phyloP scores from a whole-genome alignment of 1,139 yeast species.

The Sugiyamaella paludigena region DNA sequence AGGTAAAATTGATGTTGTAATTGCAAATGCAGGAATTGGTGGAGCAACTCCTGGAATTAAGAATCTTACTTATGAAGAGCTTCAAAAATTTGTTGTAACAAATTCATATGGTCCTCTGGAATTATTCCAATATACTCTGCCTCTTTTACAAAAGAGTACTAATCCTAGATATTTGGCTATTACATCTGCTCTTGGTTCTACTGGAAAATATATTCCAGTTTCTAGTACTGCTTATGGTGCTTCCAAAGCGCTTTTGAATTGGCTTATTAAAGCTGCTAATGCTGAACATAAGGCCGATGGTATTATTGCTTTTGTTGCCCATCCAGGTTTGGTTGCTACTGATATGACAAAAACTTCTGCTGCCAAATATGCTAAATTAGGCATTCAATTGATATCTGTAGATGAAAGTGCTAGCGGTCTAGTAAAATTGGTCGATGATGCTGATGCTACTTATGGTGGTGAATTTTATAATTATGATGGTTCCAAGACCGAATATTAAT shows the following conservation, averaged over 20 bases:
- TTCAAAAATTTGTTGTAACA: background rate
- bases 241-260: slow-evolving; percentile 7
- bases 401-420: no score
- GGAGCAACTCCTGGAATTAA: background rate
- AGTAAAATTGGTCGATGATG: no score
- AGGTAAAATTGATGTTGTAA: slow-evolving; percentile 7
- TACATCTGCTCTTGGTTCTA: background rate
- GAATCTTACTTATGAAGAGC: background rate
- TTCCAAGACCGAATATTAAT: no score
- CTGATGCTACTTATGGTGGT: no score
- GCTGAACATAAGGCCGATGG: background rate
- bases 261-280: background rate
- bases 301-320: background rate
- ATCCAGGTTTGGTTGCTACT: slow-evolving; percentile 5
- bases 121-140: slow-evolving; percentile 1
- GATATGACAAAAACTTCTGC: background rate
- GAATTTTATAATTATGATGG: no score
- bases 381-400: no score
- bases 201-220: background rate
- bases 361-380: background rate
- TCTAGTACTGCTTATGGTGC: background rate
- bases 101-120: background rate
- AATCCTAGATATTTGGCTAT: background rate
- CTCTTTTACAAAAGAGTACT: background rate
- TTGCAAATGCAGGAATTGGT: slow-evolving; percentile 10